A percentile compares a stretch with the other conserved stretches of the same genome.
These are phyloP conservation scores for Sequoiadendron giganteum DNA, from an alignment of 75 land plant genomes.

Conservation along the genomic window DNA sequence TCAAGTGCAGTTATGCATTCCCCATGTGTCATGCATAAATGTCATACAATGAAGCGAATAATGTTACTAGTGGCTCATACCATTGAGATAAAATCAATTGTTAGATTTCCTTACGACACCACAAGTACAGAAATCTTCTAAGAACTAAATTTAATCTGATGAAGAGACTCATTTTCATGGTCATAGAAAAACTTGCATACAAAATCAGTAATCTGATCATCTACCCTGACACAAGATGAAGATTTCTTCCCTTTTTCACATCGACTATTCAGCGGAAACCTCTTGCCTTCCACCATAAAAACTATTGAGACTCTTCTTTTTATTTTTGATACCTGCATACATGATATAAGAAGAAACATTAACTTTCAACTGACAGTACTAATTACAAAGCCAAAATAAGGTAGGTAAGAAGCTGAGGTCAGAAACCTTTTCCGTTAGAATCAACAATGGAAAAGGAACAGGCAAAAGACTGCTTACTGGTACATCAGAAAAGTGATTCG, in stretches of 20 bases:
- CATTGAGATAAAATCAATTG: background rate
- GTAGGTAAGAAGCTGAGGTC: background rate
- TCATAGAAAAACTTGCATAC: constrained; percentile 29
- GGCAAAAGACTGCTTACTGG: constrained; percentile 15
- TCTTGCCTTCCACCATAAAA: constrained; percentile 15
- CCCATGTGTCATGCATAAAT: background rate
- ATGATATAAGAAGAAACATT: background rate
- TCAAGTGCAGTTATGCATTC: background rate
- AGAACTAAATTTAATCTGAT: constrained; percentile 21
- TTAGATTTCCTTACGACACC: background rate
- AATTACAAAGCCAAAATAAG: background rate
- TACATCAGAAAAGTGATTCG: constrained; percentile 21
- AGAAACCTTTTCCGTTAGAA: background rate
- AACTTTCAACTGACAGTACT: background rate
- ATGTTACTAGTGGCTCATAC: background rate
- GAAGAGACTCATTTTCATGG: constrained; percentile 22
- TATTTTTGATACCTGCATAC: constrained; percentile 19
- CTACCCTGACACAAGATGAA: background rate
- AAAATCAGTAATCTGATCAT: constrained; percentile 13
- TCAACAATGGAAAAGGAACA: background rate
- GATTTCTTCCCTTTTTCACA: background rate
- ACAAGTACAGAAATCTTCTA: background rate
- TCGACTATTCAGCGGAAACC: constrained; percentile 1
- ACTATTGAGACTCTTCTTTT: constrained; percentile 13
- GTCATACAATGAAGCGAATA: background rate